These are phyloP conservation scores for Apiotrichum akiyoshidainum DNA, from an alignment of 1,284 basidiomycete species.

Conservation along the genomic window DNA sequence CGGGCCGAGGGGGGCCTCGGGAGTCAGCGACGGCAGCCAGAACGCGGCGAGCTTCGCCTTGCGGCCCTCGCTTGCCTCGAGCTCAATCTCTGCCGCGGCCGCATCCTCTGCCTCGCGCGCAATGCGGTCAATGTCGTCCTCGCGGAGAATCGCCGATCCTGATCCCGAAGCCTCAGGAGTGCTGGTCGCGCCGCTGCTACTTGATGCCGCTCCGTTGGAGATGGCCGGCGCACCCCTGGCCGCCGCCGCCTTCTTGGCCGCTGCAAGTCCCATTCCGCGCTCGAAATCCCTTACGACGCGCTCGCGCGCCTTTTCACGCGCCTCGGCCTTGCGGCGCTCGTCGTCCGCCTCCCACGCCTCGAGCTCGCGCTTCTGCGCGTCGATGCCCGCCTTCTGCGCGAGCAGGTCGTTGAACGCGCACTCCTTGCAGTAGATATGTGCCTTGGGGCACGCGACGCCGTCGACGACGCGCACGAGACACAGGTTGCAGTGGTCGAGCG, in stretches of 20 bases:
- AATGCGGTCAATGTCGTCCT: slow-evolving; percentile 58
- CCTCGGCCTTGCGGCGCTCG: slow-evolving; percentile 65
- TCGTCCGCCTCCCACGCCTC: slow-evolving; percentile 70
- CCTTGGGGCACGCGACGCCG: slow-evolving; percentile 74
- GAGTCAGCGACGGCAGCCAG: slow-evolving; percentile 86
- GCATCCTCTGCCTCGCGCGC: slow-evolving; percentile 77
- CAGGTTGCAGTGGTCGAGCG: slow-evolving; percentile 78
- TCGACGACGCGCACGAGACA: slow-evolving; percentile 75
- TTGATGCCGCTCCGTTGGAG: neutral
- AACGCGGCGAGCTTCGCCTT: slow-evolving; percentile 88
- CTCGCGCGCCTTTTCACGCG: slow-evolving; percentile 69
- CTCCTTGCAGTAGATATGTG: slow-evolving; percentile 84
- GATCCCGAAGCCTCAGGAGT: slow-evolving; percentile 11
- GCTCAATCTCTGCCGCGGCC: slow-evolving; percentile 73
- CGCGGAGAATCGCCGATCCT: slow-evolving; percentile 2
- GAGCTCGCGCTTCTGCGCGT: slow-evolving; percentile 72
- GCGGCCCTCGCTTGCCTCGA: slow-evolving; percentile 72
- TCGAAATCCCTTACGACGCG: slow-evolving; percentile 83
- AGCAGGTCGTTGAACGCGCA: slow-evolving; percentile 56
- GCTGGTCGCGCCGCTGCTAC: neutral
- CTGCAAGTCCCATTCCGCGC: slow-evolving; percentile 61
- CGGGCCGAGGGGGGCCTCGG: slow-evolving; percentile 62
- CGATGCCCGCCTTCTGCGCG: slow-evolving; percentile 83
- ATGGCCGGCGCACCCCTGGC: neutral
- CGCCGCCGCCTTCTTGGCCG: slow-evolving; percentile 5